Conservation (phyloP, 2,329 filamentous ascomycete genomes). For the Apiospora saccharicola region DNA sequence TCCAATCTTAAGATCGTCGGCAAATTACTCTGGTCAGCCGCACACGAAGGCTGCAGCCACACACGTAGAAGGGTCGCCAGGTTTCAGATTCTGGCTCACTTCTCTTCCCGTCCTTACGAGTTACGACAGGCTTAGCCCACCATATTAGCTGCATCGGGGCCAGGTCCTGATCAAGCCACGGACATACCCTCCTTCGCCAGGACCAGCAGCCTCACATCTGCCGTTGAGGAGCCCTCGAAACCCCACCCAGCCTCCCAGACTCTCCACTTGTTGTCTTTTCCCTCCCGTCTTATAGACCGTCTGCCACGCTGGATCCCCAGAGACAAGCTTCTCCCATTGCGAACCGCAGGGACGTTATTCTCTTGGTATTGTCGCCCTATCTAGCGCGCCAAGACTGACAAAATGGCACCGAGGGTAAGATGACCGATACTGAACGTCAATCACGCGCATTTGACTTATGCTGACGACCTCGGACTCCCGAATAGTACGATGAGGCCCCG, state of each 20-base stretch:
- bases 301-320: not conserved
- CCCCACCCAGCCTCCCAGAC: not conserved
- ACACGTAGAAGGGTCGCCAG: not conserved
- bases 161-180: slow-evolving; percentile 7
- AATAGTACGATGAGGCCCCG: slow-evolving; percentile 42
- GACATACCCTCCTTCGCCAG: not conserved
- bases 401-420: slow-evolving; percentile 14
- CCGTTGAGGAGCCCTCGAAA: slow-evolving; percentile 8
- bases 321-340: slow-evolving; percentile 16
- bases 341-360: not conserved
- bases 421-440: not conserved
- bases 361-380: slow-evolving; percentile 12
- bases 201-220: slow-evolving; percentile 4
- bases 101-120: not conserved
- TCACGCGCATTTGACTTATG: not conserved
- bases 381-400: slow-evolving; percentile 8
- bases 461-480: not conserved
- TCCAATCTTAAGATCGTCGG: slow-evolving; percentile 15
- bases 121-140: slow-evolving; percentile 1
- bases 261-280: slow-evolving; percentile 18
- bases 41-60: slow-evolving; percentile 12
- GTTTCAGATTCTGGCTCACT: not conserved
- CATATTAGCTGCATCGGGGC: not conserved
- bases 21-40: slow-evolving; percentile 12
- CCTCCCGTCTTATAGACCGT: slow-evolving; percentile 11